Percentiles rank a stretch among this genome's conserved stretches.
Evolutionary conservation across 2,329 filamentous ascomycete species (phyloP).

Genomic region (Rosellinia necatrix): DNA sequence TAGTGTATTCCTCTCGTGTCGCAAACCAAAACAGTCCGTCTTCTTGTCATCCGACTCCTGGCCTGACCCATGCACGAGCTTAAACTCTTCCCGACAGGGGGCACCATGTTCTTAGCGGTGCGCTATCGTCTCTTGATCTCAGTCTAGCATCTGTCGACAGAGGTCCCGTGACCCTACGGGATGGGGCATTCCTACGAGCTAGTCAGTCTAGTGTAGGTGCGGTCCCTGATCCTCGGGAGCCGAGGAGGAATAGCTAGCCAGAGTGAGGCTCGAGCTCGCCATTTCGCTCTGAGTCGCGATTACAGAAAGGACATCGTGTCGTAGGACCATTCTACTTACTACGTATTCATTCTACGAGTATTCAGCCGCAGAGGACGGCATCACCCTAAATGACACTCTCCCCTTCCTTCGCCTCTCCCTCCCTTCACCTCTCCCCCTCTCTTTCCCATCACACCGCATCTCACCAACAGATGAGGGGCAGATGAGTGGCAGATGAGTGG

Average conservation of each 20-base stretch:
- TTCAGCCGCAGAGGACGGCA: neutral
- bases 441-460: constrained; percentile 1
- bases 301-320: neutral
- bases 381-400: too few relatives aligned
- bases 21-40: too few relatives aligned
- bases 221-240: neutral
- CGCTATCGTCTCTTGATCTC: neutral
- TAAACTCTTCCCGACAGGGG: too few relatives aligned
- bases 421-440: too few relatives aligned
- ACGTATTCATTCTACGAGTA: neutral
- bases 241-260: neutral
- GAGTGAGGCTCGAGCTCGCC: neutral
- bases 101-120: too few relatives aligned
- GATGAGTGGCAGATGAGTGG: neutral
- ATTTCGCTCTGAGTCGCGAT: constrained; percentile 8
- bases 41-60: too few relatives aligned
- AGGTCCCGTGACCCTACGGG: constrained; percentile 6
- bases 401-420: too few relatives aligned
- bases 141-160: neutral
- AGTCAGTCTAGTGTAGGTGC: too few relatives aligned
- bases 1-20: too few relatives aligned
- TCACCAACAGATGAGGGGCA: constrained; percentile 9
- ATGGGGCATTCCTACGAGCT: too few relatives aligned
- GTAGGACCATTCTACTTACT: neutral
- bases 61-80: too few relatives aligned